phyloP scores from a whole-genome alignment of 2,329 filamentous ascomycete genomes.

The Ophiostoma perfectum region DNA sequence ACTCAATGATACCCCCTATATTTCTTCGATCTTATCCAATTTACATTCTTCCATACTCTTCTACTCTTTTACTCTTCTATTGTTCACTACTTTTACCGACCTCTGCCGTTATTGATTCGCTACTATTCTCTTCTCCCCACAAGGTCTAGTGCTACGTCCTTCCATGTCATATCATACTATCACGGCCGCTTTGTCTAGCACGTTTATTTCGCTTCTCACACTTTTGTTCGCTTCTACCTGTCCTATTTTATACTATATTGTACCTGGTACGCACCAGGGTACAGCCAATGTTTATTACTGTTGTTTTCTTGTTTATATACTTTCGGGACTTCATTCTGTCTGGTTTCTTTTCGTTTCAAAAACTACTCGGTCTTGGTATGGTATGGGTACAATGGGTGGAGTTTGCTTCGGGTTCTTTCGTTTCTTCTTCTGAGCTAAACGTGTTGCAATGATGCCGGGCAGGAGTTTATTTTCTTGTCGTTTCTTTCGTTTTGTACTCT shows the following conservation, averaged over 20 bases:
- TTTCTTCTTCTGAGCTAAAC: not conserved
- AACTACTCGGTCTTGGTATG: not conserved
- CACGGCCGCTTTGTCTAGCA: constrained; percentile 16
- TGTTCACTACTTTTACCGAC: not conserved
- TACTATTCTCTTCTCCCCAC: not conserved
- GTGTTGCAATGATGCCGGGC: not conserved
- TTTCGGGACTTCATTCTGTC: not conserved
- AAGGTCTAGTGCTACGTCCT: constrained; percentile 12
- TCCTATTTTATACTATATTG: not conserved
- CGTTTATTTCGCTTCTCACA: not conserved
- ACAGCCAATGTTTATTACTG: not conserved
- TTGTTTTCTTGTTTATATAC: constrained; percentile 1
- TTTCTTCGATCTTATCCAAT: not conserved
- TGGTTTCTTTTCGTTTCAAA: not conserved
- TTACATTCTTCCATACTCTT: not conserved
- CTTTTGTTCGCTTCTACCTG: constrained; percentile 1
- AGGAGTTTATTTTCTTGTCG: not conserved
- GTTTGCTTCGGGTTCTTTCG: not conserved
- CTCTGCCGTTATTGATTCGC: not conserved
- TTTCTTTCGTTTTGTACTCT: not conserved
- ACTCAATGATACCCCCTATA: constrained; percentile 10
- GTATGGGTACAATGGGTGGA: constrained; percentile 9
- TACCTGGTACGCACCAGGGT: not conserved
- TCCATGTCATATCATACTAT: constrained; percentile 17
- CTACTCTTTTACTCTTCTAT: not conserved